Percentiles rank a stretch among this genome's conserved stretches.
These are phyloP conservation scores for Septoria petroselini DNA, from an alignment of 2,329 filamentous ascomycete genomes.

Conservation along the genomic window DNA sequence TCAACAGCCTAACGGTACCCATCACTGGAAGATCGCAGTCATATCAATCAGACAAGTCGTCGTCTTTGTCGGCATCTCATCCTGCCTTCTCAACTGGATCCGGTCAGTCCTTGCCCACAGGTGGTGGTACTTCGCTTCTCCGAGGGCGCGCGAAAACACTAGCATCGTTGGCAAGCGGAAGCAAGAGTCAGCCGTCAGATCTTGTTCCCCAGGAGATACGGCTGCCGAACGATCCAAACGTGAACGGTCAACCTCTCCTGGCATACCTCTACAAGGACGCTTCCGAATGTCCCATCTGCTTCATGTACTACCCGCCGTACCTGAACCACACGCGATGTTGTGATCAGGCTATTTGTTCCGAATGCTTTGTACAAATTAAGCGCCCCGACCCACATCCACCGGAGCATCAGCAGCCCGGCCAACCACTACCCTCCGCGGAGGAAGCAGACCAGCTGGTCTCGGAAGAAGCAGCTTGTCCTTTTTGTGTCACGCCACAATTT, in stretches of 20 bases:
- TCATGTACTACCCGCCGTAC: constrained; percentile 90
- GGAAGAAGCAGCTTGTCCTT: constrained; percentile 87
- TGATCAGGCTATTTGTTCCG: constrained; percentile 93
- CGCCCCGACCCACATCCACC: constrained; percentile 85
- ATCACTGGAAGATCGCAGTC: constrained; percentile 75
- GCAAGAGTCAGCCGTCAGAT: constrained; percentile 67
- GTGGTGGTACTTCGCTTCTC: constrained; percentile 56
- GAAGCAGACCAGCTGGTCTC: constrained; percentile 70
- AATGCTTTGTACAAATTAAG: constrained; percentile 99
- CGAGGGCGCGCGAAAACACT: constrained; percentile 85
- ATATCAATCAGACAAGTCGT: constrained; percentile 68
- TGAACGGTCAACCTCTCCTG: constrained; percentile 92
- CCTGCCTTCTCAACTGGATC: constrained; percentile 56
- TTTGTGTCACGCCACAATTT: constrained; percentile 92
- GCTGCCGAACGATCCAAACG: constrained; percentile 76
- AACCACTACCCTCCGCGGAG: constrained; percentile 41
- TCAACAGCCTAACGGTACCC: constrained; percentile 74
- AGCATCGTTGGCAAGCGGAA: constrained; percentile 70
- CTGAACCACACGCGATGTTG: constrained; percentile 93
- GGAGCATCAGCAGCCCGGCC: constrained; percentile 54
- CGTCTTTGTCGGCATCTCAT: constrained; percentile 58
- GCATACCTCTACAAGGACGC: constrained; percentile 91
- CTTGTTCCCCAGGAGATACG: constrained; percentile 73
- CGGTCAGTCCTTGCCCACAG: constrained; percentile 45
- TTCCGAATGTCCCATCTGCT: constrained; percentile 90